Evolutionary conservation across 768 basidiomycete genomes (phyloP), one percentile per base, ranked within the genome.

Genomic region (Suillus sp.): DNA sequence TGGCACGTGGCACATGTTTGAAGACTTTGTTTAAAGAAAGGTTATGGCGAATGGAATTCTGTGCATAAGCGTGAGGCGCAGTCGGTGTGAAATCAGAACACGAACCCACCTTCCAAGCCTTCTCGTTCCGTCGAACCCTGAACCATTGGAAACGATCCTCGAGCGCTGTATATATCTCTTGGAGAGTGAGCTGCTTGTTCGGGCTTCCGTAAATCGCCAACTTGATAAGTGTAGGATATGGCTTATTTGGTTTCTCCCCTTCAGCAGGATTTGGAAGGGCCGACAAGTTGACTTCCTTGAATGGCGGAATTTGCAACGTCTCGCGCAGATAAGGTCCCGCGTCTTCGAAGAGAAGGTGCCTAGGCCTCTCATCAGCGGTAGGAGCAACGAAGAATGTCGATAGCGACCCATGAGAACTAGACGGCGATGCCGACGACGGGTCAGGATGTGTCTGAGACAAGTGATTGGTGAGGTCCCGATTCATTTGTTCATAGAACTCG

Each of bases 171-270:
- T 88, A 90, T 7, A 91, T 88, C 64, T 86, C 88, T 51, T 85
- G 82, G 1, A 91, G 77, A 0, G 90, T 88, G 3, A 91, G 75
- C 60, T 77, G 80, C 61, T 82, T 80, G 34, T 71, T 69, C 0
- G 80, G 78, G 64, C 87, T 90, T 0, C 86, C 86, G 57, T 84
- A 83, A 43, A 91, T 91, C 0, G 90, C 90, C 13, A 90, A 77
- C 66, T 88, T 83, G 50, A 87, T 77, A 30, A 86, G 76, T 42
- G 78, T 80, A 1, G 85, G 83, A 38, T 83, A 77, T 0, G 77
- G 69, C 1, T 77, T 75, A 3, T 72, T 72, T 2, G 84, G 84
- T 48, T 77, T 79, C 53, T 76, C 73, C 1, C 79, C 80, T 2
- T 67, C 62, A 18, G 71, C 69, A 0, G 81, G 79, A 32, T 84